Percentiles rank a stretch among this genome's conserved stretches.
These are phyloP conservation scores for Volvox africanus DNA, from an alignment of 139 green algal genomes.

Conservation along the genomic window DNA sequence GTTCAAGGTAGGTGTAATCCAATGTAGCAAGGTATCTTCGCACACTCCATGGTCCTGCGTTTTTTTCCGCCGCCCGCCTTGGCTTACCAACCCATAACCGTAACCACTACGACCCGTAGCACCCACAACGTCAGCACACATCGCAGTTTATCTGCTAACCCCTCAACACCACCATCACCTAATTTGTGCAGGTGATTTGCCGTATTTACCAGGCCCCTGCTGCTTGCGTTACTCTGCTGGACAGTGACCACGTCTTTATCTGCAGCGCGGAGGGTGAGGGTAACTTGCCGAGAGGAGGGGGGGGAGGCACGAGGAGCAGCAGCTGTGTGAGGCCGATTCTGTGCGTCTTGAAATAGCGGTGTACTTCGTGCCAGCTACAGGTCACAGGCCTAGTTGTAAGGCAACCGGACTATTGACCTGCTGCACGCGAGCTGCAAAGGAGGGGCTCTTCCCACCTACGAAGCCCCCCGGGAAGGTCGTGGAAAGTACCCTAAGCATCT, in stretches of 20 bases:
- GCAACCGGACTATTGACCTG: too few species aligned
- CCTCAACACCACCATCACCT: too few species aligned
- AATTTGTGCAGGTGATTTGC: constrained; percentile 25
- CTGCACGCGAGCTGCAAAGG: too few species aligned
- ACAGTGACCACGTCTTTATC: constrained; percentile 47
- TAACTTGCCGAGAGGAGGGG: background rate
- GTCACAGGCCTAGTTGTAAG: too few species aligned
- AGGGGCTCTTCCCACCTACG: too few species aligned
- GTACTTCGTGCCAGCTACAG: too few species aligned
- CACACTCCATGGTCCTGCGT: background rate
- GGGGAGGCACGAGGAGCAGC: background rate
- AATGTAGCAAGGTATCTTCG: too few species aligned
- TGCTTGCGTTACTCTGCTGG: constrained; percentile 45
- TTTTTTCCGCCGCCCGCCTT: background rate
- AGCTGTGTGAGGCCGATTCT: too few species aligned
- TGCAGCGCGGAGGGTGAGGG: constrained; percentile 20
- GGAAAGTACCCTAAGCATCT: too few species aligned
- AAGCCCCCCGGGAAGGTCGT: too few species aligned
- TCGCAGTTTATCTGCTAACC: background rate
- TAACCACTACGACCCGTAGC: background rate
- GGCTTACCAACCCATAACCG: background rate
- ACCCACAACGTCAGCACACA: background rate
- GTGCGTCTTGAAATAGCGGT: too few species aligned
- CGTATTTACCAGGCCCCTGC: constrained; percentile 31
- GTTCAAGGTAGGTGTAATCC: too few species aligned